phyloP scores from a whole-genome alignment of 352 stramenopile genomes.

The Phytophthora hybrid region DNA sequence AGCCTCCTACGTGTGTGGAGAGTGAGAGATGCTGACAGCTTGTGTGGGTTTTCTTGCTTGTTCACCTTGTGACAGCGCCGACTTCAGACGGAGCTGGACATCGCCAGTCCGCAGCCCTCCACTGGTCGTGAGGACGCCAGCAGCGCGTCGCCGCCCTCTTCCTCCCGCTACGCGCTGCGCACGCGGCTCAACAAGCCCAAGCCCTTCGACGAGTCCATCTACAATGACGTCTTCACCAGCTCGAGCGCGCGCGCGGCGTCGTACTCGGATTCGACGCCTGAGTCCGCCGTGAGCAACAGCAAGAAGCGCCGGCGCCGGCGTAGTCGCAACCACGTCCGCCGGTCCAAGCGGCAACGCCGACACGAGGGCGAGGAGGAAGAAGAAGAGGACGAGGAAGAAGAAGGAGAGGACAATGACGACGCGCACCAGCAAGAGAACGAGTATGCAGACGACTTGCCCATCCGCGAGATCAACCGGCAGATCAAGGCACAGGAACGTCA shows the following conservation, averaged over 20 bases:
- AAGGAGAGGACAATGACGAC: constrained; percentile 16
- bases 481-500: constrained; percentile 58
- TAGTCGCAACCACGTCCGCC: constrained; percentile 15
- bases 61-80: constrained; percentile 26
- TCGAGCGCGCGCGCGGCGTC: constrained; percentile 28
- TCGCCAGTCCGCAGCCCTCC: constrained; percentile 18
- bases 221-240: constrained; percentile 73
- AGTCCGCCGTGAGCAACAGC: constrained; percentile 14
- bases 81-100: constrained; percentile 24
- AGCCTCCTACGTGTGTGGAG: no score
- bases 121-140: constrained; percentile 13
- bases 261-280: constrained; percentile 16
- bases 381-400: constrained; percentile 36
- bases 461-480: constrained; percentile 63
- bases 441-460: constrained; percentile 55
- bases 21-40: no score
- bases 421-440: constrained; percentile 48
- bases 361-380: constrained; percentile 4
- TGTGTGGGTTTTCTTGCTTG: background rate
- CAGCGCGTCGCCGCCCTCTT: constrained; percentile 28
- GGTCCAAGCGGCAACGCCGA: constrained; percentile 35
- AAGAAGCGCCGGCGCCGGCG: constrained; percentile 44
- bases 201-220: constrained; percentile 69
- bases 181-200: constrained; percentile 61
- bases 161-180: constrained; percentile 63